A percentile compares a stretch with the other conserved stretches of the same genome.
Evolutionary conservation across 2,329 filamentous ascomycete species (phyloP).

Genomic region (Xylariaceae sp.): DNA sequence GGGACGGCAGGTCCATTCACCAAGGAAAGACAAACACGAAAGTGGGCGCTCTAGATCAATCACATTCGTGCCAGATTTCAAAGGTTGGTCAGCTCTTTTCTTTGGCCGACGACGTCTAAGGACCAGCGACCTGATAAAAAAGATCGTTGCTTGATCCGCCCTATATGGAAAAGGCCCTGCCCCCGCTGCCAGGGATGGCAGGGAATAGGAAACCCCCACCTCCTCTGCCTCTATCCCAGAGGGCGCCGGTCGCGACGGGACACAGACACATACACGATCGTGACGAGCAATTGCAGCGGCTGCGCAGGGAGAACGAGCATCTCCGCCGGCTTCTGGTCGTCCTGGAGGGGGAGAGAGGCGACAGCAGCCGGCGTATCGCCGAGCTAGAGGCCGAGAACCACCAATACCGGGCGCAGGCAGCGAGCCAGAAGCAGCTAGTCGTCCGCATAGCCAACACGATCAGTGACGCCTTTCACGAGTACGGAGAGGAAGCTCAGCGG

Average conservation of each 20-base stretch:
- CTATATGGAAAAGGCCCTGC: background rate
- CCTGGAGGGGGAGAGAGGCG: background rate
- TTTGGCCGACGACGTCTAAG: too few relatives aligned
- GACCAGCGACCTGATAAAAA: too few relatives aligned
- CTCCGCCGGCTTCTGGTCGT: background rate
- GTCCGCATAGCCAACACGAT: background rate
- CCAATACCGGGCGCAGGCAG: background rate
- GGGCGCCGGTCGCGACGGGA: too few relatives aligned
- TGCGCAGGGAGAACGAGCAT: background rate
- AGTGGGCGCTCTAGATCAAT: too few relatives aligned
- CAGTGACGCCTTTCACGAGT: background rate
- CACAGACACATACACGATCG: too few relatives aligned
- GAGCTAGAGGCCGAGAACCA: background rate
- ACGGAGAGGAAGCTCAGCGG: background rate
- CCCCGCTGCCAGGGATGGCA: background rate
- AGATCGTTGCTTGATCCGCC: too few relatives aligned
- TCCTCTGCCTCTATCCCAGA: background rate
- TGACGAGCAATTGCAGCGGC: background rate
- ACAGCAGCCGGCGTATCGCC: background rate
- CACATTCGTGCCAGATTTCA: too few relatives aligned
- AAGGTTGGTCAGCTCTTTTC: too few relatives aligned
- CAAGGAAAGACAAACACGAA: too few relatives aligned
- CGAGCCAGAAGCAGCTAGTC: background rate
- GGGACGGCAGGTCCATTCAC: too few relatives aligned
- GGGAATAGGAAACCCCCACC: background rate